Conservation (phyloP, 139 green algal genomes). For the Ostreobium quekettii region DNA sequence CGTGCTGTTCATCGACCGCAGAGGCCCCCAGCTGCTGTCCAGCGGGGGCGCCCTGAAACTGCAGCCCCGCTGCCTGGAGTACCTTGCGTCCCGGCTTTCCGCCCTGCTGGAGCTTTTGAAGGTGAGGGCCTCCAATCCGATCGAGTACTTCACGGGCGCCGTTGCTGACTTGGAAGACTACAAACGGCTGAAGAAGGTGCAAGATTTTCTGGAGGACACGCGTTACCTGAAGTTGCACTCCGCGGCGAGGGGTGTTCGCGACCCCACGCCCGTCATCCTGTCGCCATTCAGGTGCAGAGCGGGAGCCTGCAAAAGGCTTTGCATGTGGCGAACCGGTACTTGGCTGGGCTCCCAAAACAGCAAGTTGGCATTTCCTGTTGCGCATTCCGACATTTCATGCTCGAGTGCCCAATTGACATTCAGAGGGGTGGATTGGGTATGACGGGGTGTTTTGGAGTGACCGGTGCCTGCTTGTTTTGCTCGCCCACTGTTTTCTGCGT, state of each 20-base stretch:
- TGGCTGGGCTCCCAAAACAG: too few species aligned
- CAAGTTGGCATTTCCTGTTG: too few species aligned
- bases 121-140: constrained; percentile 9
- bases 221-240: constrained; percentile 8
- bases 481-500: too few species aligned
- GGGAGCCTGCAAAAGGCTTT: too few species aligned
- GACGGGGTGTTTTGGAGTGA: too few species aligned
- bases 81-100: background rate
- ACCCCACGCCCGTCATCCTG: constrained; percentile 13
- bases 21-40: constrained; percentile 3
- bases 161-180: constrained; percentile 4
- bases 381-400: too few species aligned
- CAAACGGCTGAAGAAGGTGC: constrained; percentile 3
- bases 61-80: constrained; percentile 10
- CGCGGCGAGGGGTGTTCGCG: background rate
- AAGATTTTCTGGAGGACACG: background rate
- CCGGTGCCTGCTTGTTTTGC: too few species aligned
- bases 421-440: too few species aligned
- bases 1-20: constrained; percentile 10
- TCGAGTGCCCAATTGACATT: too few species aligned
- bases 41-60: background rate
- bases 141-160: constrained; percentile 5
- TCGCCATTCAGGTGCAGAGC: constrained; percentile 1
- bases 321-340: too few species aligned
- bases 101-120: background rate